Percentiles rank a stretch among this genome's conserved stretches.
These are phyloP conservation scores for Suaeda aralocaspica DNA, from an alignment of 148 eudicot genomes.

Conservation along the genomic window DNA sequence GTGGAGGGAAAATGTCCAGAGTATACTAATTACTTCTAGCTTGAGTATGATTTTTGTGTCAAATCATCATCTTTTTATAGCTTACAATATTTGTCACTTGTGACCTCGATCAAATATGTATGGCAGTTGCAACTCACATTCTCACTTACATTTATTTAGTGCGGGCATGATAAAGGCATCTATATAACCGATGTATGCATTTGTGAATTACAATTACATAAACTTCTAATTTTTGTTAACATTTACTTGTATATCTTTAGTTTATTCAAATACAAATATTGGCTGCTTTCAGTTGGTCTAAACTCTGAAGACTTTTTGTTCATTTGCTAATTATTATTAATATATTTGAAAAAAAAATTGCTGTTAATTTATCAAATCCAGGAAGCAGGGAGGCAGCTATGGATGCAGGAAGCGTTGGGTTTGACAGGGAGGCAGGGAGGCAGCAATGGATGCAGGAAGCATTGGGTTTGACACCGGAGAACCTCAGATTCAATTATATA, in stretches of 20 bases:
- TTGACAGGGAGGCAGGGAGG: slow-evolving; percentile 74
- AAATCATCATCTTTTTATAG: background rate
- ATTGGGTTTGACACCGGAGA: slow-evolving; percentile 71
- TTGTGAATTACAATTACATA: background rate
- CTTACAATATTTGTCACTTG: background rate
- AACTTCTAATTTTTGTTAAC: background rate
- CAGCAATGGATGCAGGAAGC: slow-evolving; percentile 84
- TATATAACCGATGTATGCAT: background rate
- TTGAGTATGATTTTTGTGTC: too few relatives aligned
- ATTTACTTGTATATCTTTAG: background rate
- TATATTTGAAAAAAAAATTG: slow-evolving; percentile 73
- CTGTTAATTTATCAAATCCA: slow-evolving; percentile 71
- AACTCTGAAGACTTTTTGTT: background rate
- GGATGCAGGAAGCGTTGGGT: slow-evolving; percentile 87
- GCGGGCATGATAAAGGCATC: background rate
- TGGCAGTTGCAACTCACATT: background rate
- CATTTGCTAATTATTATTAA: slow-evolving; percentile 46
- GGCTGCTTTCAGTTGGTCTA: too few relatives aligned
- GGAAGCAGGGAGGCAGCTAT: slow-evolving; percentile 93
- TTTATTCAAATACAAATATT: too few relatives aligned
- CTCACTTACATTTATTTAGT: too few relatives aligned
- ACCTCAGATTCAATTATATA: slow-evolving; percentile 78
- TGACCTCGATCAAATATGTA: background rate
- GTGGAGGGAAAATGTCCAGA: too few relatives aligned
- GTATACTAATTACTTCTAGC: too few relatives aligned